These are phyloP conservation scores for Stylosanthes scabra DNA, from an alignment of 331 rosid genomes.

Conservation along the genomic window DNA sequence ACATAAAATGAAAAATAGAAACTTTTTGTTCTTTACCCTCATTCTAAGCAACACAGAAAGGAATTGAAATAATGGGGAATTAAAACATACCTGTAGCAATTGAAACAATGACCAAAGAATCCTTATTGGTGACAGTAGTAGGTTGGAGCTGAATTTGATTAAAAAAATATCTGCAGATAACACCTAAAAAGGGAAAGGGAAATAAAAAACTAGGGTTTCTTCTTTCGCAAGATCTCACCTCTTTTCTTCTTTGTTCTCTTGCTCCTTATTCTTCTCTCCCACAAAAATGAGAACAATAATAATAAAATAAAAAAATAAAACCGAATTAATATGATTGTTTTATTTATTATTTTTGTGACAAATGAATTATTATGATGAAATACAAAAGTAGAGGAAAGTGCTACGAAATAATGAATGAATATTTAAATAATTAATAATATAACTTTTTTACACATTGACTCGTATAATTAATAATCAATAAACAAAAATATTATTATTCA, in stretches of 20 bases:
- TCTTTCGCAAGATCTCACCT: conserved; percentile 49
- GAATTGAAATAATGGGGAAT: conserved; percentile 35
- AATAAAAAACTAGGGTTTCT: conserved; percentile 59
- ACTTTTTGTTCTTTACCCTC: not conserved
- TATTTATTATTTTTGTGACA: not conserved
- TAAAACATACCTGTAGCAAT: conserved; percentile 47
- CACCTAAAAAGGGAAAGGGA: conserved; percentile 2
- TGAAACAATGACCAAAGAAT: conserved; percentile 43
- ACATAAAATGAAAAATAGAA: not conserved
- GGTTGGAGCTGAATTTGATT: conserved; percentile 42
- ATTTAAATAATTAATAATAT: conserved; percentile 34
- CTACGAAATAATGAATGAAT: conserved; percentile 40
- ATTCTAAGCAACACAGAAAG: conserved; percentile 15
- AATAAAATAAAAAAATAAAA: not conserved
- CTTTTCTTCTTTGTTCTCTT: not conserved
- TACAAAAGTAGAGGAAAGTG: not conserved
- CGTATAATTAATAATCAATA: not conserved
- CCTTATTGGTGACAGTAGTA: conserved; percentile 44
- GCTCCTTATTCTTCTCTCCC: conserved; percentile 29
- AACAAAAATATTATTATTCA: not conserved
- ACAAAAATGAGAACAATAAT: conserved; percentile 30
- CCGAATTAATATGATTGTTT: not conserved
- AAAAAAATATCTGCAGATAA: conserved; percentile 26
- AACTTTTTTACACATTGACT: conserved; percentile 16
- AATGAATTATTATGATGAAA: not conserved